These are phyloP conservation scores for Rosa rugosa DNA, from an alignment of 306 rosid genomes.

Conservation along the genomic window DNA sequence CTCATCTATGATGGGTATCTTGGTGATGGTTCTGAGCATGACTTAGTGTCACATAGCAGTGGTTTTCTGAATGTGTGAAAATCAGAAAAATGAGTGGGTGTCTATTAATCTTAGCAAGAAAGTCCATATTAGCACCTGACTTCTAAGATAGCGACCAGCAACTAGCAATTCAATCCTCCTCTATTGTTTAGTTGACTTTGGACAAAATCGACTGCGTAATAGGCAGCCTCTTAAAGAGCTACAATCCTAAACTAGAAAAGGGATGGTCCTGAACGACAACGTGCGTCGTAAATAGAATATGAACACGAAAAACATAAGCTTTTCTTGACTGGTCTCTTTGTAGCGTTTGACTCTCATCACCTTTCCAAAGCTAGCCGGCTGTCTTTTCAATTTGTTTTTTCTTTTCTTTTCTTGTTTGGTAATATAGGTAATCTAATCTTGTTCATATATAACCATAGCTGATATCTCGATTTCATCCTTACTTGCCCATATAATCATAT, in stretches of 20 bases:
- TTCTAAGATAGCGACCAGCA: no score
- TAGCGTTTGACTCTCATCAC: background rate
- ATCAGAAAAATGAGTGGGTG: background rate
- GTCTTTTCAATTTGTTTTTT: background rate
- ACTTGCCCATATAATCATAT: background rate
- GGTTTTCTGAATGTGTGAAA: background rate
- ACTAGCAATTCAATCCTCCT: no score
- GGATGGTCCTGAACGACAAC: background rate
- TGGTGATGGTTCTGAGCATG: background rate
- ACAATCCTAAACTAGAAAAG: background rate
- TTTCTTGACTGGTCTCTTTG: background rate
- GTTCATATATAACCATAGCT: background rate
- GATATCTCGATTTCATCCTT: background rate
- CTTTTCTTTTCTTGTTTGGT: background rate
- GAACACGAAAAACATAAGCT: background rate
- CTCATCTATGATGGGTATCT: background rate
- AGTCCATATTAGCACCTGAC: background rate
- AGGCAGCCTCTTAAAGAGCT: background rate
- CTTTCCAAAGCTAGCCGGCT: background rate
- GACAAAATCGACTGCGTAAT: background rate
- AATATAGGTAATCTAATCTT: background rate
- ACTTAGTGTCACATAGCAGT: background rate
- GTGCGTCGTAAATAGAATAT: background rate
- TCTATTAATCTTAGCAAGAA: background rate
- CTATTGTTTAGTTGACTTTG: no score